phyloP scores from a whole-genome alignment of 305 asterid species.

The Solanum hybrid region DNA sequence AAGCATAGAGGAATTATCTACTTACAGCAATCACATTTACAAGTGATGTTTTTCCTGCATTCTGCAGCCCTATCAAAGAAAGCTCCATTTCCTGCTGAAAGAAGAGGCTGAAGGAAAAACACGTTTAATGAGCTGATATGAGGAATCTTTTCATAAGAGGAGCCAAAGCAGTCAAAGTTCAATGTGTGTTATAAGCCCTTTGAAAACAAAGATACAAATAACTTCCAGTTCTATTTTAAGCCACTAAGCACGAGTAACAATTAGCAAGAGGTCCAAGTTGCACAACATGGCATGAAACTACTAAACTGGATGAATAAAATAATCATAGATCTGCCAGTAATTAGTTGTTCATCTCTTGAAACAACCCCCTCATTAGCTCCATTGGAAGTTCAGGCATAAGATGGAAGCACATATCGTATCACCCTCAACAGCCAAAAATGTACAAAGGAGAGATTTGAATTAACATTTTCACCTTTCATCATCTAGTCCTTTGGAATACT shows the following conservation, averaged over 20 bases:
- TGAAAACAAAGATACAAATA: neutral
- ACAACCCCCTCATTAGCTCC: neutral
- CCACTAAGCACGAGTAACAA: neutral
- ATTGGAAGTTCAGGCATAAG: neutral
- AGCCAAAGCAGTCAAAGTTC: neutral
- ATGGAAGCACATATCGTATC: neutral
- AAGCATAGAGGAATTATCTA: neutral
- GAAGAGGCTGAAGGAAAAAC: slow-evolving; percentile 9
- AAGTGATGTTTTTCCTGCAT: slow-evolving; percentile 18
- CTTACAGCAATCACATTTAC: slow-evolving; percentile 14
- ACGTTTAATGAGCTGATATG: neutral
- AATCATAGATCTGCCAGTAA: neutral
- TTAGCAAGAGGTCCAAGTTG: neutral
- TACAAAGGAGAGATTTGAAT: neutral
- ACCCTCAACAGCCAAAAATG: neutral
- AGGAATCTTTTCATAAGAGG: neutral
- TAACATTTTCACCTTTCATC: neutral
- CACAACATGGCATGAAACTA: neutral
- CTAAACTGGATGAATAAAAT: neutral
- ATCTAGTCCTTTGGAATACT: neutral
- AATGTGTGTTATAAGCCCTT: neutral
- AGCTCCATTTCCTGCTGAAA: slow-evolving; percentile 21
- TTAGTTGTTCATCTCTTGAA: neutral
- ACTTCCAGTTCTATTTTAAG: neutral
- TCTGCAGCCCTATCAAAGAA: slow-evolving; percentile 17